Evolutionary conservation across 352 stramenopile species (phyloP), one percentile per base, ranked within the genome.

Genomic region (Globisporangium rhizosaccharum): DNA sequence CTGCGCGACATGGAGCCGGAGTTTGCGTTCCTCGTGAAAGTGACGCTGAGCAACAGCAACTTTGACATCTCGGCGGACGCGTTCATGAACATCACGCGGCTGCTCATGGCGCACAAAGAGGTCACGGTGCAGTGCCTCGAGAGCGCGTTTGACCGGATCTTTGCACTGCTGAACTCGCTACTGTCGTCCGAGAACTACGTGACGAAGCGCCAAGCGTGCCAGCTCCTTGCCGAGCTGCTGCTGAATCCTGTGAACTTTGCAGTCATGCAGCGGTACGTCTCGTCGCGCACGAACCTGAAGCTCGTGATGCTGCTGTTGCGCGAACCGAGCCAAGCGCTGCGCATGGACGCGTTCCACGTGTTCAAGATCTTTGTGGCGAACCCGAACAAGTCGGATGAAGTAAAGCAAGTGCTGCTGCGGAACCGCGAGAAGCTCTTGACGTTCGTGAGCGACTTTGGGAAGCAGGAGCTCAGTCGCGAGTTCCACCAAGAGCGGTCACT

Each of bases 311-410:
- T 87, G 51, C 51, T 92, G 47, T 62, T 94, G 53, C 81, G 85
- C 28, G 80, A 92, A 48, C 73, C 78, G 0, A 94, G 85, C 60
- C 71, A 90, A 52, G 79, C 79, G 1, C 62, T 94, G 57, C 82
- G 78, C 37, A 87, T 90, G 73, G 85, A 94, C 56, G 82, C 85
- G 17, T 94, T 90, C 60, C 77, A 94, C 58, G 77, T 94, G 49
- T 94, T 94, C 61, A 94, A 94, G 66, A 90, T 94, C 62, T 94
- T 94, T 57, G 83, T 94, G 42, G 85, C 82, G 10, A 94, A 94
- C 58, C 85, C 85, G 39, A 85, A 87, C 66, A 94, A 92, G 53
- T 87, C 82, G 47, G 39, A 41, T 11, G 82, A 90, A 54, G 76
- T 94, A 25, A 76, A 87, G 67, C 73, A 87, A 59, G 61, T 92